phyloP scores from a whole-genome alignment of 805 yeast species.

The Myxozyma monticola region DNA sequence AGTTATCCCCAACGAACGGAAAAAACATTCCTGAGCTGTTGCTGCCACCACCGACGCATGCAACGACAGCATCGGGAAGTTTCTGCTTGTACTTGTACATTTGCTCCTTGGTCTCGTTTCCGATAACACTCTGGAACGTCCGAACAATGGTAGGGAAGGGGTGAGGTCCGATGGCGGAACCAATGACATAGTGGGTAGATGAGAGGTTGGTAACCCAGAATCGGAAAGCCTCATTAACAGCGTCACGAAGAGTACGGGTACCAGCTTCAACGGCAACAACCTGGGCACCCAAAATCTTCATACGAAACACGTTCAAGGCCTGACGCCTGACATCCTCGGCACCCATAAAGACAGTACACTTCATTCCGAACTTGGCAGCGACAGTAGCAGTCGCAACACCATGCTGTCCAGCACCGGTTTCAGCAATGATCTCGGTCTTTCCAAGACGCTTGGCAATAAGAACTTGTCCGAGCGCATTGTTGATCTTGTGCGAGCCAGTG shows the following conservation, averaged over 20 bases:
- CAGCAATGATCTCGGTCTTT: constrained; percentile 49
- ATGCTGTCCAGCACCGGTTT: constrained; percentile 55
- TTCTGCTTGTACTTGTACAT: constrained; percentile 79
- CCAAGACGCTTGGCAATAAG: constrained; percentile 48
- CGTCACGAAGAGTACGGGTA: constrained; percentile 94
- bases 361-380: constrained; percentile 68
- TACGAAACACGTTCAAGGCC: constrained; percentile 95
- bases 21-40: constrained; percentile 95
- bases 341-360: constrained; percentile 96
- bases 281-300: constrained; percentile 93
- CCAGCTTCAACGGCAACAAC: constrained; percentile 94
- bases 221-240: constrained; percentile 95
- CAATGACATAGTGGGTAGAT: constrained; percentile 91
- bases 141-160: constrained; percentile 98
- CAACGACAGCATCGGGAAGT: constrained; percentile 91
- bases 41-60: constrained; percentile 99
- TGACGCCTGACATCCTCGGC: constrained; percentile 99
- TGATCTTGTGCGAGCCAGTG: constrained; percentile 51
- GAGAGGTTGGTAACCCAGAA: constrained; percentile 87
- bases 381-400: constrained; percentile 55
- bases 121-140: constrained; percentile 97
- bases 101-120: constrained; percentile 90
- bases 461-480: constrained; percentile 50
- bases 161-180: constrained; percentile 99
- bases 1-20: constrained; percentile 80